Conservation (phyloP, 768 basidiomycete genomes). For the Baorangia bicolor region DNA sequence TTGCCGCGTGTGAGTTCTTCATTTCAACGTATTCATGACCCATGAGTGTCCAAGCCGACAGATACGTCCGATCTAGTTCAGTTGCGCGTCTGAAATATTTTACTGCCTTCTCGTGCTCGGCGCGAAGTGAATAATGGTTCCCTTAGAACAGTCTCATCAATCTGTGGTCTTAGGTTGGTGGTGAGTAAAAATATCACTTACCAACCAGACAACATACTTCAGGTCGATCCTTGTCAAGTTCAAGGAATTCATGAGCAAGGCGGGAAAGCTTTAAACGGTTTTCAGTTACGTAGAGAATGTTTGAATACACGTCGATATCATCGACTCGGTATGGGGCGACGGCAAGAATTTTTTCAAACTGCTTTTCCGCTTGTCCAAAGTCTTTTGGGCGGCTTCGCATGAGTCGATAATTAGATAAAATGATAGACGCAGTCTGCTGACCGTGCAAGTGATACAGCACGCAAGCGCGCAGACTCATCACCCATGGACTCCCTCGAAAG, state of each 20-base stretch:
- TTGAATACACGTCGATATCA: conserved; percentile 93
- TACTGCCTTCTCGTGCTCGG: conserved; percentile 94
- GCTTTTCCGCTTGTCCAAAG: conserved; percentile 78
- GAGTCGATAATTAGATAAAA: background rate
- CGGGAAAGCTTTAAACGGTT: conserved; percentile 85
- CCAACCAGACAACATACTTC: conserved; percentile 97
- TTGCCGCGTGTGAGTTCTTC: conserved; percentile 99
- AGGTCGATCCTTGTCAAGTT: conserved; percentile 88
- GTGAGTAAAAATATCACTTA: conserved; percentile 36
- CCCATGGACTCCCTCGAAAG: conserved; percentile 82
- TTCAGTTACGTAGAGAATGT: conserved; percentile 95
- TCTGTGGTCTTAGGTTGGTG: background rate
- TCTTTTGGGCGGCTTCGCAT: conserved; percentile 54
- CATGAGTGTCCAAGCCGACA: conserved; percentile 98
- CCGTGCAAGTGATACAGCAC: conserved; percentile 90
- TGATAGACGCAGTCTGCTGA: conserved; percentile 35
- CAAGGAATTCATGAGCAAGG: conserved; percentile 88
- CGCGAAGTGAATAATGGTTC: conserved; percentile 93
- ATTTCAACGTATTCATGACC: conserved; percentile 98
- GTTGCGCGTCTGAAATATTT: conserved; percentile 93
- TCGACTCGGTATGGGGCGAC: conserved; percentile 89
- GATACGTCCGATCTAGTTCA: conserved; percentile 91
- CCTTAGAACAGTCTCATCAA: conserved; percentile 46
- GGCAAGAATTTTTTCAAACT: conserved; percentile 80
- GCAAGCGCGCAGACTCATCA: conserved; percentile 83